Conservation (phyloP, 2,329 filamentous ascomycete genomes). For the Gyromitra esculenta region DNA sequence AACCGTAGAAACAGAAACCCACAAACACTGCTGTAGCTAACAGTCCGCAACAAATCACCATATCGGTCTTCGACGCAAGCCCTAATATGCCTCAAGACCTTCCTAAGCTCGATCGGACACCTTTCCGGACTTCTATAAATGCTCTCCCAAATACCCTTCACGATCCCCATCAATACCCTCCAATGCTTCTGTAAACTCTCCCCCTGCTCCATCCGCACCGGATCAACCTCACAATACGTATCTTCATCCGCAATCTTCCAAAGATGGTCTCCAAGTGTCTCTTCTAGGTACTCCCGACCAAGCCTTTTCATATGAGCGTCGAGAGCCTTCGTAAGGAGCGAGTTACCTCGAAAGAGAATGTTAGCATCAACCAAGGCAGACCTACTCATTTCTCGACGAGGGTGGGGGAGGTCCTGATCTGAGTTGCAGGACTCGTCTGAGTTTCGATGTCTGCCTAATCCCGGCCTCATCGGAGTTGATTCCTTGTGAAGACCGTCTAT, state of each 20-base stretch:
- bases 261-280: conserved; percentile 84
- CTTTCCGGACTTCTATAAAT: conserved; percentile 69
- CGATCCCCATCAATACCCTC: conserved; percentile 69
- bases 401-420: conserved; percentile 44
- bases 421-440: conserved; percentile 64
- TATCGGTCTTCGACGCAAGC: conserved; percentile 75
- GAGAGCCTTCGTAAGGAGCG: conserved; percentile 88
- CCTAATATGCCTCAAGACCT: conserved; percentile 73
- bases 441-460: conserved; percentile 67
- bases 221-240: conserved; percentile 93
- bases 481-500: conserved; percentile 93
- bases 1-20: conserved; percentile 75
- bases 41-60: conserved; percentile 72
- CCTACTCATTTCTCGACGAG: conserved; percentile 76
- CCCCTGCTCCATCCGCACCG: conserved; percentile 73
- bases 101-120: conserved; percentile 71
- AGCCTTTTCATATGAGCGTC: conserved; percentile 96
- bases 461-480: conserved; percentile 70
- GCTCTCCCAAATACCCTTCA: conserved; percentile 71
- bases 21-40: conserved; percentile 75
- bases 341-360: conserved; percentile 92
- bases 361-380: conserved; percentile 88
- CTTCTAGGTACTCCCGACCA: conserved; percentile 90
- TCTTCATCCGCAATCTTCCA: conserved; percentile 89
- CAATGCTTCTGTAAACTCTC: conserved; percentile 73